Evolutionary conservation across 192 early-diverging fungal genomes (phyloP), one percentile per base, ranked within the genome.

Genomic region (Backusella tarrabulga): DNA sequence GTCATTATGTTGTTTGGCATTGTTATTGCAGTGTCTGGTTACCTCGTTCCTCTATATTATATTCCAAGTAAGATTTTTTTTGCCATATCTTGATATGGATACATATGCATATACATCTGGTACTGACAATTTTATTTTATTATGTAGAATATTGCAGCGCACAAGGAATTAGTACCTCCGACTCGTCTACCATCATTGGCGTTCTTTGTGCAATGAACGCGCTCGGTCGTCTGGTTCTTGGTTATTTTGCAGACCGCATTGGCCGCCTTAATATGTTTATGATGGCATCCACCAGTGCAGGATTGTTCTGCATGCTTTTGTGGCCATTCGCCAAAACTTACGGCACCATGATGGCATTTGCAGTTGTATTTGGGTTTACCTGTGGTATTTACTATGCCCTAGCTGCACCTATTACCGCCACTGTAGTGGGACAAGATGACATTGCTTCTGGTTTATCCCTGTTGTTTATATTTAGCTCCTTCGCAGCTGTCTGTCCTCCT

Each of bases 21-120:
- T 23, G 60, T 82, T 21, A 50, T 87, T 23, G 68, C 73, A 34
- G 67, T 83, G 19, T 73, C 81, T 36, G 86, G 86, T 1, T 87
- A 84, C 41, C 74, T 86, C 38, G 72, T 85, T 34, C 85, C 85
- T 2, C 80, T 83, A 42, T 81, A 78, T 54, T 83, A 71, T 74
- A 41, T 87, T n/a, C 79, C 82, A 41, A 73, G 81, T 79, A 77
- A 75, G 78, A 7, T 4, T n/a, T 0, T n/a, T 50, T 44, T 26
- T 70, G 17, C 11, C 32, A 32, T 14, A 34, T 54, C 12, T 44
- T 44, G 42, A 44, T 17, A 21, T 21, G 8, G 2, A 56, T 7
- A 74, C 19, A 35, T 14, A 54, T 17, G 9, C 1, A 63, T 41
- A 26, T 11, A 0, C 21, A 63, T 41, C n/a, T 23, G 5, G 26